Evolutionary conservation across 2,329 filamentous ascomycete species (phyloP).

Genomic region (Dactylellina cionopaga): DNA sequence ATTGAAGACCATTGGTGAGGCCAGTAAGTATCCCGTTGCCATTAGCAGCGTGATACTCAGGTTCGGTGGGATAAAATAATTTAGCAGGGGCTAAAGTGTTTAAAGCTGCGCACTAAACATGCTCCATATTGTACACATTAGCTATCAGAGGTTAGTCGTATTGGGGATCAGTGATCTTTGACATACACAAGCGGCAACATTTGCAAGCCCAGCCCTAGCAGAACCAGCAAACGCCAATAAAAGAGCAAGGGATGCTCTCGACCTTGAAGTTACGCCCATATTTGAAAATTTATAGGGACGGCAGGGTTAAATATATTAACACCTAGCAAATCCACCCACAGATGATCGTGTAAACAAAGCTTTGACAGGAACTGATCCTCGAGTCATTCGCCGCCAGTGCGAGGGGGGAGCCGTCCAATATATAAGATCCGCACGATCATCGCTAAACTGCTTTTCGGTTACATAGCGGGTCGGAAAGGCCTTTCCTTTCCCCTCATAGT

Average conservation of each 20-base stretch:
- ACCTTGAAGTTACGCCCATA: slow-evolving; percentile 7
- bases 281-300: not conserved
- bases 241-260: not conserved
- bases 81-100: slow-evolving; percentile 13
- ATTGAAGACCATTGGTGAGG: not conserved
- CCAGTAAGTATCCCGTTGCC: slow-evolving; percentile 18
- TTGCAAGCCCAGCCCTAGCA: slow-evolving; percentile 14
- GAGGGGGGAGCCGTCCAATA: not conserved
- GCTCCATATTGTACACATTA: too few relatives aligned
- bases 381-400: too few relatives aligned
- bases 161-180: too few relatives aligned
- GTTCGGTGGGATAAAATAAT: slow-evolving; percentile 10
- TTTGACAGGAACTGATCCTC: too few relatives aligned
- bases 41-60: slow-evolving; percentile 14
- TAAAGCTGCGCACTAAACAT: slow-evolving; percentile 38
- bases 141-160: too few relatives aligned
- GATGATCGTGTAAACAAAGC: too few relatives aligned
- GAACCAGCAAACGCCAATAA: not conserved
- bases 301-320: too few relatives aligned
- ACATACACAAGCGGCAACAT: not conserved
- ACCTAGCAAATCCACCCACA: too few relatives aligned
- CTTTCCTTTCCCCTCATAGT: not conserved
- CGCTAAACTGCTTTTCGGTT: not conserved
- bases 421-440: not conserved
- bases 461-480: not conserved